Conservation (phyloP, 2,329 filamentous ascomycete species). For the Didymella pinodella region DNA sequence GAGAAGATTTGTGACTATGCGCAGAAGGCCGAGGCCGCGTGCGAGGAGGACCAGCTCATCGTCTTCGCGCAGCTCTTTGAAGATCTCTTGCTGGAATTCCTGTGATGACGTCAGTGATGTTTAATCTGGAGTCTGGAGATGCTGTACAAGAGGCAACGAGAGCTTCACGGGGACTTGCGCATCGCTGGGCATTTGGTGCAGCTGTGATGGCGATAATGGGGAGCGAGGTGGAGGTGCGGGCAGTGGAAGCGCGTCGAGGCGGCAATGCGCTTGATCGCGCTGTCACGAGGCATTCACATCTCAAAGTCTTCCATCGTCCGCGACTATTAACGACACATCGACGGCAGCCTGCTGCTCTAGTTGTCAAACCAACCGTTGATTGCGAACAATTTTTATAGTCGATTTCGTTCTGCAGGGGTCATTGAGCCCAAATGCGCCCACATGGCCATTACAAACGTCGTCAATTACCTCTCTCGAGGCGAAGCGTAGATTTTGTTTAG, state of each 20-base stretch:
- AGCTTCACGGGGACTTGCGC: conserved; percentile 73
- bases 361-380: background rate
- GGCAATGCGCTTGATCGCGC: conserved; percentile 30
- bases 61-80: conserved; percentile 74
- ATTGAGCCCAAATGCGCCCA: background rate
- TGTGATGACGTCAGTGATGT: conserved; percentile 46
- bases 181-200: conserved; percentile 51
- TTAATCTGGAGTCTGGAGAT: background rate
- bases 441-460: background rate
- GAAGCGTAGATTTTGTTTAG: conserved; percentile 27
- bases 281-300: conserved; percentile 31
- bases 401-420: background rate
- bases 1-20: conserved; percentile 92
- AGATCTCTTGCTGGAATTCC: conserved; percentile 94
- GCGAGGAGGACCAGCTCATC: conserved; percentile 95
- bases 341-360: background rate
- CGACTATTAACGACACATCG: too few species aligned
- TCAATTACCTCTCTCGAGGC: background rate
- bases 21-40: conserved; percentile 88
- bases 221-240: conserved; percentile 27
- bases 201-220: conserved; percentile 29
- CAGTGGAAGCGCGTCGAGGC: conserved; percentile 28
- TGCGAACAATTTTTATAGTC: background rate
- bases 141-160: conserved; percentile 73
- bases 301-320: background rate